These are phyloP conservation scores for Ceratorhiza oryzae-sativae DNA, from an alignment of 1,284 basidiomycete genomes.

Conservation along the genomic window DNA sequence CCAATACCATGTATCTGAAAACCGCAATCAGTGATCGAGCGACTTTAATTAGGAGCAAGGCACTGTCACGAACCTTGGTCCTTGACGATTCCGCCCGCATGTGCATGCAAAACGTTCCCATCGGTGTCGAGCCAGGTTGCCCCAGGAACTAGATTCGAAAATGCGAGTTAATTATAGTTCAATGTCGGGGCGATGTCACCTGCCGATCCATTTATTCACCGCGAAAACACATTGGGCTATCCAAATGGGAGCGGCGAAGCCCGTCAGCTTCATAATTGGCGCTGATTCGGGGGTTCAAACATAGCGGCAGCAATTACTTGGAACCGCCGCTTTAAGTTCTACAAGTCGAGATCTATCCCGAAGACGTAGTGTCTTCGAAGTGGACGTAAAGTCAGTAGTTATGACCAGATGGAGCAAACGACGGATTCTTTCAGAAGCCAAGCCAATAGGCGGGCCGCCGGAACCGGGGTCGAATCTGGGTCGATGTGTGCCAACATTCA, in stretches of 20 bases:
- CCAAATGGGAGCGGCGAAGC: not conserved
- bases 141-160: slow-evolving; percentile 9
- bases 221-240: not conserved
- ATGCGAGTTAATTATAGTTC: too few relatives aligned
- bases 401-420: slow-evolving; percentile 38
- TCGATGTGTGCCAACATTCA: not conserved
- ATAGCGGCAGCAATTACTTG: not conserved
- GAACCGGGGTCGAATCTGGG: not conserved
- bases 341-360: not conserved
- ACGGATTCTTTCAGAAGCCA: slow-evolving; percentile 10
- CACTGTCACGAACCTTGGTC: slow-evolving; percentile 12
- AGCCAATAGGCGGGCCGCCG: slow-evolving; percentile 25
- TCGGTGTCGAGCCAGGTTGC: slow-evolving; percentile 34
- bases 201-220: slow-evolving; percentile 34
- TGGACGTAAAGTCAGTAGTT: not conserved
- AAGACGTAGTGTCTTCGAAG: not conserved
- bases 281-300: not conserved
- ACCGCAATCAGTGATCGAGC: not conserved
- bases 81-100: slow-evolving; percentile 26
- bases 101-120: slow-evolving; percentile 30
- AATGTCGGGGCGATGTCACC: too few relatives aligned
- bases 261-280: not conserved
- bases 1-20: slow-evolving; percentile 36
- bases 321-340: slow-evolving; percentile 6
- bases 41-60: not conserved